Conservation (phyloP, 2,329 filamentous ascomycete species). For the Neonectria hederae region DNA sequence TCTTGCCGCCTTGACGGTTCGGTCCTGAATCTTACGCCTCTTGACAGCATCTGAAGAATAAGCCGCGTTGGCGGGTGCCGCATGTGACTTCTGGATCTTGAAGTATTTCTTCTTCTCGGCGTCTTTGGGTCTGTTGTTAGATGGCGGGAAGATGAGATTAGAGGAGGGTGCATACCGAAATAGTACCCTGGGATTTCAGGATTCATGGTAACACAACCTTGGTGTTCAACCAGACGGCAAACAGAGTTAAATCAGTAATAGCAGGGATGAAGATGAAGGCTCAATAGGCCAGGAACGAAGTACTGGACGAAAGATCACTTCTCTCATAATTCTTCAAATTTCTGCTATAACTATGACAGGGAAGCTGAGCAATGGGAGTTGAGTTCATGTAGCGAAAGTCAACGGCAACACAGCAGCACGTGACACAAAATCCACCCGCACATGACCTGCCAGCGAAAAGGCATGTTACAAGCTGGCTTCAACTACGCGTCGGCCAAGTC, state of each 20-base stretch:
- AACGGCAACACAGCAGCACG: background rate
- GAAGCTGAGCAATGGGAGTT: background rate
- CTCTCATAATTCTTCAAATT: background rate
- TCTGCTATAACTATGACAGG: background rate
- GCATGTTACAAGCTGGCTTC: no score
- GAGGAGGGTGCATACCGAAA: constrained; percentile 52
- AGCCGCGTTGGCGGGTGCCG: constrained; percentile 58
- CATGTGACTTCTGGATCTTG: constrained; percentile 68
- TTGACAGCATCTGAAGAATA: constrained; percentile 70
- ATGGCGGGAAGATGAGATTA: background rate
- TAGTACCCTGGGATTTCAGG: constrained; percentile 63
- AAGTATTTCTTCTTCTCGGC: constrained; percentile 72
- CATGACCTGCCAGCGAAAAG: background rate
- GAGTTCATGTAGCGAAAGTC: background rate
- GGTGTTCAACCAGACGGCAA: background rate
- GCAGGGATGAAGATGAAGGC: background rate
- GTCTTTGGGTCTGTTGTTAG: constrained; percentile 50
- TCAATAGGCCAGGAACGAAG: background rate
- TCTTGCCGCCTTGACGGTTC: constrained; percentile 40
- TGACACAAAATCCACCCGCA: background rate
- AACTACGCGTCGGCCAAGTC: no score
- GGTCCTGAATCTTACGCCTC: constrained; percentile 59
- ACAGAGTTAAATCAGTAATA: background rate
- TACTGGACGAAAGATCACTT: background rate
- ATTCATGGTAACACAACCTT: constrained; percentile 42